phyloP scores from a whole-genome alignment of 345 rosid genomes.

The Brassica rapa region DNA sequence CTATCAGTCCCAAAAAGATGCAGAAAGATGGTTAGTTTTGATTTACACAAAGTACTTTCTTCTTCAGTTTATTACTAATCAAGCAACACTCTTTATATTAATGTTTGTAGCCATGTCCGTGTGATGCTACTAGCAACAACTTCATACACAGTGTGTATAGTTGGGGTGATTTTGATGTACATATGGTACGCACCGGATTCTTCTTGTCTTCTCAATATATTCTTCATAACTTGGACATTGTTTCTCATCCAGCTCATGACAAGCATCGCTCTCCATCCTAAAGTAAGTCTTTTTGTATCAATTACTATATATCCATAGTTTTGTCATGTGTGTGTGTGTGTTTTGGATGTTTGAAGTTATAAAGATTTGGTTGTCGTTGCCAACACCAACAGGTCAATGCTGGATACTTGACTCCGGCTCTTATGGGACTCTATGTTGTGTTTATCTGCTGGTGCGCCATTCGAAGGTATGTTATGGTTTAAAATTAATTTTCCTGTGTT shows the following conservation, averaged over 20 bases:
- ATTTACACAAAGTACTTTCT: background rate
- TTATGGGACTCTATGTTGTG: constrained; percentile 93
- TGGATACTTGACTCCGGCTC: constrained; percentile 84
- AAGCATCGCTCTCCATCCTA: constrained; percentile 84
- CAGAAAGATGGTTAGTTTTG: constrained; percentile 70
- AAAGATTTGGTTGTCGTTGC: constrained; percentile 2
- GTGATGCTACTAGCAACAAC: constrained; percentile 69
- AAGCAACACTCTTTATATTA: constrained; percentile 16
- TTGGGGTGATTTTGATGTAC: constrained; percentile 88
- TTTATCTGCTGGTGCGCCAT: constrained; percentile 98
- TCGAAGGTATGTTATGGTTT: constrained; percentile 56
- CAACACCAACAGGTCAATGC: constrained; percentile 60
- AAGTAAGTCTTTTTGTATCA: constrained; percentile 46
- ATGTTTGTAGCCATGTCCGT: constrained; percentile 64
- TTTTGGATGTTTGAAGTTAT: constrained; percentile 22
- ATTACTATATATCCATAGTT: constrained; percentile 9
- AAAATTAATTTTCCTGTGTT: background rate
- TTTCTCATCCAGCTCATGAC: constrained; percentile 95
- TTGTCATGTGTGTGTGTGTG: background rate
- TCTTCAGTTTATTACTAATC: constrained; percentile 14
- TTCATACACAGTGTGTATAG: constrained; percentile 71
- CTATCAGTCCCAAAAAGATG: constrained; percentile 60
- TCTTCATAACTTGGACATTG: constrained; percentile 90
- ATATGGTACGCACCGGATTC: constrained; percentile 90
- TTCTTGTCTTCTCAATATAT: constrained; percentile 87